Conservation (phyloP, 441 rosid species). For the Pelargonium fulgidum region DNA sequence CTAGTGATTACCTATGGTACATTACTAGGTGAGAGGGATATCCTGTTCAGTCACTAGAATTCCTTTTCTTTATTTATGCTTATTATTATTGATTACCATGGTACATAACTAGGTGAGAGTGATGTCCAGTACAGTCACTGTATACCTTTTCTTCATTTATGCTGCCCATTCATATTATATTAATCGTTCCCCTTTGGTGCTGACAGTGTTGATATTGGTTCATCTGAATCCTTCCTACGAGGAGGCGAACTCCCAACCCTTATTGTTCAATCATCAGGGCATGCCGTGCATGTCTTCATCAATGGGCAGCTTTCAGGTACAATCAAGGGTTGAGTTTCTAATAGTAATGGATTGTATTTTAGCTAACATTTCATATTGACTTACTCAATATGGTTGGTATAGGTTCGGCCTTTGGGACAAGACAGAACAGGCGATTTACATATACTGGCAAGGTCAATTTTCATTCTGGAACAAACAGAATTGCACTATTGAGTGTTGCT, state of each 20-base stretch:
- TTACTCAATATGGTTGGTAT: neutral
- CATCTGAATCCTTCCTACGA: conserved; percentile 73
- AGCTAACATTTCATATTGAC: neutral
- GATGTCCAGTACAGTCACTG: neutral
- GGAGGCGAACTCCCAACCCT: conserved; percentile 92
- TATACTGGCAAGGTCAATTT: conserved; percentile 73
- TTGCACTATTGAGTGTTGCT: conserved; percentile 86
- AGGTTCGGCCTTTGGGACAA: conserved; percentile 92
- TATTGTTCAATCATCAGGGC: conserved; percentile 75
- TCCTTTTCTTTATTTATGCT: neutral
- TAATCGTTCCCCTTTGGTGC: conserved; percentile 14
- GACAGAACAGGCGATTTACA: conserved; percentile 65
- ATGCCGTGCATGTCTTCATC: conserved; percentile 82
- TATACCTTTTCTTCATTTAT: neutral
- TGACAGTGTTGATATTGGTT: conserved; percentile 66
- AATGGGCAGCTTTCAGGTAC: conserved; percentile 87
- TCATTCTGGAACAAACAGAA: conserved; percentile 71
- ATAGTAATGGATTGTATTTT: conserved; percentile 1
- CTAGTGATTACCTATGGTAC: conserved; percentile 93
- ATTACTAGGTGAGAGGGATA: conserved; percentile 65
- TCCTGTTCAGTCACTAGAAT: neutral
- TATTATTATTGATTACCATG: conserved; percentile 50
- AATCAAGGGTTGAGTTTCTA: conserved; percentile 6
- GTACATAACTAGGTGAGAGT: conserved; percentile 85
- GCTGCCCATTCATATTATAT: neutral